A percentile compares a stretch with the other conserved stretches of the same genome.
Evolutionary conservation across 2,329 filamentous ascomycete genomes (phyloP).

Genomic region (Exophiala dermatitidis): DNA sequence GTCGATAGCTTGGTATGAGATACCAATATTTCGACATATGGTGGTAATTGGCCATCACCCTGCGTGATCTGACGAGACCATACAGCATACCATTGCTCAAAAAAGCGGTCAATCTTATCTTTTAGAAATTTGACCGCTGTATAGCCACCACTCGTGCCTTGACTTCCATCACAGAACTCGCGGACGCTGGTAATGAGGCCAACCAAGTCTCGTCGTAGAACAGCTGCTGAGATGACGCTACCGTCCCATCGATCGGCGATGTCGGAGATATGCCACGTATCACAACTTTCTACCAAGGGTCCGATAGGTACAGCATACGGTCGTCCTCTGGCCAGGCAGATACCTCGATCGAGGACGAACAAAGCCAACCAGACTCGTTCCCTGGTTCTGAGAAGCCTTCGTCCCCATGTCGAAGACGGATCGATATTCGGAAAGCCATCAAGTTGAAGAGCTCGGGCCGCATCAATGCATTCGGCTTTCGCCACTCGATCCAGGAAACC

Average conservation of each 20-base stretch:
- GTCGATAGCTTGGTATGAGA: conserved; percentile 67
- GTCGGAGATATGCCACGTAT: conserved; percentile 59
- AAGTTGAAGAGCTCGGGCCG: conserved; percentile 56
- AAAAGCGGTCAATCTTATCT: conserved; percentile 58
- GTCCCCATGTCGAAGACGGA: conserved; percentile 52
- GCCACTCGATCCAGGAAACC: conserved; percentile 46
- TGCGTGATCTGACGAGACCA: conserved; percentile 55
- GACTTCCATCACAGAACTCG: conserved; percentile 36
- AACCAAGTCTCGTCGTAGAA: conserved; percentile 58
- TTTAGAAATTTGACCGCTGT: conserved; percentile 34
- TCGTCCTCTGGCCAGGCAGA: conserved; percentile 62
- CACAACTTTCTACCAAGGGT: conserved; percentile 58
- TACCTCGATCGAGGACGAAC: conserved; percentile 63
- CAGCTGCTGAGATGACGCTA: conserved; percentile 63
- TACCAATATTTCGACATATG: conserved; percentile 68
- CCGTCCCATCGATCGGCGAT: conserved; percentile 62
- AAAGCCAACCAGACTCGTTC: conserved; percentile 65
- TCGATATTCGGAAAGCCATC: conserved; percentile 62
- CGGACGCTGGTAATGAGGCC: conserved; percentile 28
- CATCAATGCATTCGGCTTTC: conserved; percentile 63
- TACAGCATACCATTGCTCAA: conserved; percentile 57
- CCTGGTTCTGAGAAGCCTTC: conserved; percentile 55
- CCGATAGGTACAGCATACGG: conserved; percentile 63
- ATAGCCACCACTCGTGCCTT: conserved; percentile 32
- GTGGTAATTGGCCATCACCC: conserved; percentile 50